These are phyloP conservation scores for Abrus precatorius DNA, from an alignment of 306 rosid species.

Conservation along the genomic window DNA sequence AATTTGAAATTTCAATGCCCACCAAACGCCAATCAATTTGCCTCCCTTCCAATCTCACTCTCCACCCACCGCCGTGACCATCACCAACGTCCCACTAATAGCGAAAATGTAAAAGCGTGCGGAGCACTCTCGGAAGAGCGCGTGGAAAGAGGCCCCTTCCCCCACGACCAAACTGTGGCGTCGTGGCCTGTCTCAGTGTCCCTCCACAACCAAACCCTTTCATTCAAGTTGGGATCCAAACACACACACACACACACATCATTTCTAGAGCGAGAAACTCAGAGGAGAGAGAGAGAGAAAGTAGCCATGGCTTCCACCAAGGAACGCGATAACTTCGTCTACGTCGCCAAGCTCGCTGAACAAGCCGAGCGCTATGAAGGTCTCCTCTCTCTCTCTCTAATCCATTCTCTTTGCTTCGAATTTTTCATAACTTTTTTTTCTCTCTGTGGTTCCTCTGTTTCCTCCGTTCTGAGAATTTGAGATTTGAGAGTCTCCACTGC, in stretches of 20 bases:
- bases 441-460: background rate
- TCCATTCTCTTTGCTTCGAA: background rate
- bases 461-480: background rate
- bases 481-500: background rate
- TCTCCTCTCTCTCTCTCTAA: background rate
- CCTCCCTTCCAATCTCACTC: constrained; percentile 17
- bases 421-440: background rate
- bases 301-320: constrained; percentile 59
- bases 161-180: constrained; percentile 35
- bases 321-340: constrained; percentile 65
- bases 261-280: constrained; percentile 29
- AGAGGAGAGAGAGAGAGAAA: constrained; percentile 35
- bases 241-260: background rate
- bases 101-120: background rate
- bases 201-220: constrained; percentile 22
- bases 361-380: constrained; percentile 80
- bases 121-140: constrained; percentile 20
- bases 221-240: background rate
- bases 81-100: background rate
- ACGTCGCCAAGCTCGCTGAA: constrained; percentile 75
- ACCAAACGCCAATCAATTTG: constrained; percentile 36
- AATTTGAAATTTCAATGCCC: constrained; percentile 27
- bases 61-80: background rate
- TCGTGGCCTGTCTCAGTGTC: constrained; percentile 42
- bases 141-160: background rate